These are phyloP conservation scores for Verticillium nubilum DNA, from an alignment of 2,329 filamentous ascomycete genomes.

Conservation along the genomic window DNA sequence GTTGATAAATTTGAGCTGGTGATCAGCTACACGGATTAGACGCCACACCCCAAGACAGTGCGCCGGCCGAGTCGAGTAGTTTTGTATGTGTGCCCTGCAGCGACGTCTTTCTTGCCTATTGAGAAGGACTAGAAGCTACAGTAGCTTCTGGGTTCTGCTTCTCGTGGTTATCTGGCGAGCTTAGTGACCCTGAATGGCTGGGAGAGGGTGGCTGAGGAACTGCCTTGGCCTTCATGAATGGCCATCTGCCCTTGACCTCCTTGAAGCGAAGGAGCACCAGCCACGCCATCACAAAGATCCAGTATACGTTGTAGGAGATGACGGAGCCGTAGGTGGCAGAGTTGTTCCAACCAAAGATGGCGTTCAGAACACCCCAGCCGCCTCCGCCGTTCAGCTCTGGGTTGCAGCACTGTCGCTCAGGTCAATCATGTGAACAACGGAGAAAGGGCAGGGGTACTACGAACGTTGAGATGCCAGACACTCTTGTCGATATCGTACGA, in stretches of 20 bases:
- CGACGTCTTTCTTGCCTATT: not conserved
- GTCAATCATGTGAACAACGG: not conserved
- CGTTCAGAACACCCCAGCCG: slow-evolving; percentile 85
- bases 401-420: slow-evolving; percentile 61
- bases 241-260: slow-evolving; percentile 39
- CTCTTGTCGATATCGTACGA: slow-evolving; percentile 74
- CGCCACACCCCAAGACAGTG: too few species aligned
- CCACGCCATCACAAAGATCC: slow-evolving; percentile 52
- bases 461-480: slow-evolving; percentile 77
- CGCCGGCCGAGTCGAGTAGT: too few species aligned
- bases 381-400: slow-evolving; percentile 66
- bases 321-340: slow-evolving; percentile 84
- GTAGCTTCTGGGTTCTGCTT: not conserved
- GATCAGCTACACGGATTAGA: too few species aligned
- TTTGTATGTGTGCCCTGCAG: too few species aligned
- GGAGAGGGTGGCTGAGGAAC: not conserved
- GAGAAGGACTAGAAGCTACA: not conserved
- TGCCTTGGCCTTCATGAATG: slow-evolving; percentile 29
- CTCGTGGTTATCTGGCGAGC: not conserved
- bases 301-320: slow-evolving; percentile 84
- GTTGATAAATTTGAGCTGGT: too few species aligned
- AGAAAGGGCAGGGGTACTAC: slow-evolving; percentile 22
- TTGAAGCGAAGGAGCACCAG: slow-evolving; percentile 10
- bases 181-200: not conserved
- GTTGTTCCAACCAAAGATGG: slow-evolving; percentile 82